Percentiles rank a stretch among this genome's conserved stretches.
Evolutionary conservation across 495 filamentous ascomycete genomes (phyloP).

Genomic region (Aspergillus cavernicola): DNA sequence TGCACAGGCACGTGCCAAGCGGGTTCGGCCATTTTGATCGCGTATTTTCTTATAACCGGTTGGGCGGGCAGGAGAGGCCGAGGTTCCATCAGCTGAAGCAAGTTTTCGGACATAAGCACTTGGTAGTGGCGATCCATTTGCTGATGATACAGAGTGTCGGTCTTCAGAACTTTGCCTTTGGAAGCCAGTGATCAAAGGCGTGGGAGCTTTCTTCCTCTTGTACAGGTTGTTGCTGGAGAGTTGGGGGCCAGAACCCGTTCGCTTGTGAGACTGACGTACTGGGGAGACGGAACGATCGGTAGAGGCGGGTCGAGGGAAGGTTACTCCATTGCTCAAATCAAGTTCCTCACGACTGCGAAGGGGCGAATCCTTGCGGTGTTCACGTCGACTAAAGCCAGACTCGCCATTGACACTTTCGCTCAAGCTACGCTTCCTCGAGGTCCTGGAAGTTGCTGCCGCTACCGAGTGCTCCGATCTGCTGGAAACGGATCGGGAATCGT

Average conservation of each 20-base stretch:
- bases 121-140: conserved; percentile 65
- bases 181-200: conserved; percentile 49
- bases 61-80: conserved; percentile 61
- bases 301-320: conserved; percentile 29
- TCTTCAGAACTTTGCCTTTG: conserved; percentile 56
- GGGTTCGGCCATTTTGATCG: conserved; percentile 80
- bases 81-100: conserved; percentile 52
- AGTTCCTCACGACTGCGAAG: conserved; percentile 26
- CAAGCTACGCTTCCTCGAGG: conserved; percentile 39
- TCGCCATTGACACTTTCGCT: conserved; percentile 41
- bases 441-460: conserved; percentile 16
- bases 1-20: conserved; percentile 78
- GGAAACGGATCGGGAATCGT: conserved; percentile 27
- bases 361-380: conserved; percentile 21
- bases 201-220: conserved; percentile 41
- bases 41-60: conserved; percentile 75
- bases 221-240: conserved; percentile 26
- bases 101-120: conserved; percentile 64
- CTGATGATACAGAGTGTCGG: conserved; percentile 68
- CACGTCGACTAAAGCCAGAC: conserved; percentile 22
- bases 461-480: conserved; percentile 18
- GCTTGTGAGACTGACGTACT: conserved; percentile 51
- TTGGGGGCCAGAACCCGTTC: conserved; percentile 62
- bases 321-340: conserved; percentile 21
- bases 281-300: conserved; percentile 64